Conservation (phyloP, 495 filamentous ascomycete species). For the Penicillium roqueforti region DNA sequence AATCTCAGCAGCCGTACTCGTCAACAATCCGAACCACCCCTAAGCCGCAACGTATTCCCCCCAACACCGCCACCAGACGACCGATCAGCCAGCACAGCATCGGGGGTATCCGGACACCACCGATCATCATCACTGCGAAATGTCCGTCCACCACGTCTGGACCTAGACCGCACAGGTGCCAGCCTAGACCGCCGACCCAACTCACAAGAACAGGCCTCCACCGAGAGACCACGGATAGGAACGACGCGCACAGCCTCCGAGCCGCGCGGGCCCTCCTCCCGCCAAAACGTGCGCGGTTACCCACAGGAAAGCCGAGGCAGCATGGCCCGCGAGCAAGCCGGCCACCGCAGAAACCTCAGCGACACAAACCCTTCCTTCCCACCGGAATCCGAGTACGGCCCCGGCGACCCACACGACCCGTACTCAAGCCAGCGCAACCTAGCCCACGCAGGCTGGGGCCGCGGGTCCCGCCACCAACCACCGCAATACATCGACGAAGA, state of each 20-base stretch:
- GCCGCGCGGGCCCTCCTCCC: constrained; percentile 40
- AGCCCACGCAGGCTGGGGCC: constrained; percentile 29
- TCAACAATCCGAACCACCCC: constrained; percentile 82
- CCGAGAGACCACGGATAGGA: constrained; percentile 46
- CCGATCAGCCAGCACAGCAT: constrained; percentile 45
- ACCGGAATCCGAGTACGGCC: constrained; percentile 46
- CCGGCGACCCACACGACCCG: constrained; percentile 66
- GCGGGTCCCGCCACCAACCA: constrained; percentile 37
- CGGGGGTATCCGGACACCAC: constrained; percentile 13
- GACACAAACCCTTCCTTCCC: constrained; percentile 27
- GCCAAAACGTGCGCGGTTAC: constrained; percentile 25
- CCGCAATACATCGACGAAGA: constrained; percentile 69
- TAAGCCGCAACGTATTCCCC: constrained; percentile 85
- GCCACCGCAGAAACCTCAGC: constrained; percentile 33
- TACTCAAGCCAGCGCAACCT: constrained; percentile 42
- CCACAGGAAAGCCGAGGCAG: constrained; percentile 15
- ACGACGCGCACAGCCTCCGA: constrained; percentile 54
- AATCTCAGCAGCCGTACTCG: constrained; percentile 67
- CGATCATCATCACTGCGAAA: constrained; percentile 30
- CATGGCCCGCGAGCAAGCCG: constrained; percentile 18
- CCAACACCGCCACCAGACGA: constrained; percentile 91
- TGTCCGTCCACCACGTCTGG: constrained; percentile 37
- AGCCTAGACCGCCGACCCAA: constrained; percentile 25
- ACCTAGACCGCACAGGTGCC: constrained; percentile 35
- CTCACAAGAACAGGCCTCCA: constrained; percentile 13